Evolutionary conservation across 2,329 filamentous ascomycete species (phyloP).

Genomic region (Uncinocarpus reesii): DNA sequence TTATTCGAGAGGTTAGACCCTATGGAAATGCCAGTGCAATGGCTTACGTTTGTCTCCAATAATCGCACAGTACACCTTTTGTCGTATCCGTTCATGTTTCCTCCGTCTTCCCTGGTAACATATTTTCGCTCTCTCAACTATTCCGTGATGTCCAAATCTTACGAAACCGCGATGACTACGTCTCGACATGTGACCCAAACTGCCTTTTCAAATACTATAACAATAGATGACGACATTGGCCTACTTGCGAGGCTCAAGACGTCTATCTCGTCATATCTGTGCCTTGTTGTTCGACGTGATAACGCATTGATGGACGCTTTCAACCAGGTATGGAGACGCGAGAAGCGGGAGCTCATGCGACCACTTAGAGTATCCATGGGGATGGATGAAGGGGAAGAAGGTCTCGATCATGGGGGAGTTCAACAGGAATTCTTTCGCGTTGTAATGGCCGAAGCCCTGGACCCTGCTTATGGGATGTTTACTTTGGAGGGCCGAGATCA

Average conservation of each 20-base stretch:
- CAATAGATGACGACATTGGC: slow-evolving; percentile 46
- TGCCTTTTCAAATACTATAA: slow-evolving; percentile 32
- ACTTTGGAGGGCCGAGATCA: slow-evolving; percentile 63
- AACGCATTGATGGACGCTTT: slow-evolving; percentile 63
- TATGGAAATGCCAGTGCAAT: slow-evolving; percentile 63
- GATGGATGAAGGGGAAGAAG: slow-evolving; percentile 72
- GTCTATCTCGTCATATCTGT: slow-evolving; percentile 59
- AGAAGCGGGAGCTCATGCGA: slow-evolving; percentile 68
- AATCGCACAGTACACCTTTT: slow-evolving; percentile 62
- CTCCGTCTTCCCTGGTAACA: slow-evolving; percentile 57
- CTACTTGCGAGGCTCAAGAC: slow-evolving; percentile 55
- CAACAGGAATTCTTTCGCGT: slow-evolving; percentile 94
- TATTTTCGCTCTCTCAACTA: slow-evolving; percentile 88
- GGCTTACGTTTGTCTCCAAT: slow-evolving; percentile 52
- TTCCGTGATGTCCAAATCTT: slow-evolving; percentile 69
- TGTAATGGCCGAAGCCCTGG: slow-evolving; percentile 66
- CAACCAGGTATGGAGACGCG: slow-evolving; percentile 79
- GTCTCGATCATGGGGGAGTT: slow-evolving; percentile 86
- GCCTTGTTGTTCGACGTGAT: slow-evolving; percentile 58
- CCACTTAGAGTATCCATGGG: slow-evolving; percentile 84
- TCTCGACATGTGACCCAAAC: slow-evolving; percentile 39
- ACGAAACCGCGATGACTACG: slow-evolving; percentile 52
- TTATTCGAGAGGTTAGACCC: slow-evolving; percentile 66
- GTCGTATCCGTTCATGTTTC: slow-evolving; percentile 72
- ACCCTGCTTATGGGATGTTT: slow-evolving; percentile 67